Conservation (phyloP, 1,284 basidiomycete genomes). For the Trichosporon asahii region DNA sequence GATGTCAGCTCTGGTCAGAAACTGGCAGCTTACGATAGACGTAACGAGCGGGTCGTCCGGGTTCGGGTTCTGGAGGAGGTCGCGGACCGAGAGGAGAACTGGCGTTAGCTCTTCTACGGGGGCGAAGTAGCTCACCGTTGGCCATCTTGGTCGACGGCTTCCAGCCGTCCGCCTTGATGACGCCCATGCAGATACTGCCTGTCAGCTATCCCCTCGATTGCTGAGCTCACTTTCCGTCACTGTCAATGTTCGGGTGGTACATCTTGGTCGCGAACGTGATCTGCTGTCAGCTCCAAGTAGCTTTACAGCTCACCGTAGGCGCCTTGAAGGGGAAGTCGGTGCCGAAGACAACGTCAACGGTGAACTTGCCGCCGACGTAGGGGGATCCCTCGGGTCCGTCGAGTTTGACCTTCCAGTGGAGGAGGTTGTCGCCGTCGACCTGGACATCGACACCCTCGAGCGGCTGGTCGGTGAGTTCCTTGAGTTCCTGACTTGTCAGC, state of each 20-base stretch:
- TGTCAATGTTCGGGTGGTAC: conserved; percentile 62
- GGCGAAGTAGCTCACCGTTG: conserved; percentile 57
- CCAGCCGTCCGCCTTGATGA: conserved; percentile 62
- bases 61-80: conserved; percentile 82
- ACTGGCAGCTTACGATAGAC: conserved; percentile 36
- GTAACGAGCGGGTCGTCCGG: conserved; percentile 78
- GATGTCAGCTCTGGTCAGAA: conserved; percentile 8
- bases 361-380: conserved; percentile 79
- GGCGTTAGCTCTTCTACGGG: background rate
- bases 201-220: conserved; percentile 2
- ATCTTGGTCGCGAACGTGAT: conserved; percentile 85
- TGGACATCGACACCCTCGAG: conserved; percentile 62
- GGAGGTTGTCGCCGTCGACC: conserved; percentile 67
- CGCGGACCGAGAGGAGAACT: conserved; percentile 76
- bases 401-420: conserved; percentile 72
- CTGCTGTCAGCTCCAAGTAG: conserved; percentile 51
- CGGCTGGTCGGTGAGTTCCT: conserved; percentile 43
- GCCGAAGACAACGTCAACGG: conserved; percentile 67
- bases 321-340: conserved; percentile 86
- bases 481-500: conserved; percentile 41
- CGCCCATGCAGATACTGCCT: conserved; percentile 56
- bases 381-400: conserved; percentile 71
- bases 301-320: conserved; percentile 61
- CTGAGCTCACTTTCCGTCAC: conserved; percentile 66
- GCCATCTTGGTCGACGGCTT: conserved; percentile 78